Conservation (phyloP, 176 grass and related monocot species). For the Cenchrus fungigraminus region DNA sequence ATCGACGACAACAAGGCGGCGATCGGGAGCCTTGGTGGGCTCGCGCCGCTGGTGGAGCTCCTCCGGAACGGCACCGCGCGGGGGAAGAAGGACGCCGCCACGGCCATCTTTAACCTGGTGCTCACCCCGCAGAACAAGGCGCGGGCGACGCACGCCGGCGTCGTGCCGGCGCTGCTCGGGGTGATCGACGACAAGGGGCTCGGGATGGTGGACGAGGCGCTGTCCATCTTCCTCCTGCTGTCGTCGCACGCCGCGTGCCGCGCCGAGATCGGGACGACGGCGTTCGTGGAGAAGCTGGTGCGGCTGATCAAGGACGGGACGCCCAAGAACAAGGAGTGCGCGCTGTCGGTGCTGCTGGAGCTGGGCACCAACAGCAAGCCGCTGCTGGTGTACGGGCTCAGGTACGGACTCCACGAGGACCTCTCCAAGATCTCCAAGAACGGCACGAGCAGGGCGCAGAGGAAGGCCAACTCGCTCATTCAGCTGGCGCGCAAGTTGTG, state of each 20-base stretch:
- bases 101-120: slow-evolving; percentile 75
- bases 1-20: slow-evolving; percentile 62
- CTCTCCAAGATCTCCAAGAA: slow-evolving; percentile 51
- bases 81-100: slow-evolving; percentile 81
- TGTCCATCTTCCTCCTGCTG: slow-evolving; percentile 67
- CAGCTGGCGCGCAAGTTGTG: slow-evolving; percentile 53
- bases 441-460: slow-evolving; percentile 73
- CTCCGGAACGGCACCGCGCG: slow-evolving; percentile 52
- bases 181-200: slow-evolving; percentile 55
- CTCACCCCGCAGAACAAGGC: slow-evolving; percentile 61
- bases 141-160: slow-evolving; percentile 49
- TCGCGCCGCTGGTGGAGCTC: slow-evolving; percentile 67
- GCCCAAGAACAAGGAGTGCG: slow-evolving; percentile 81
- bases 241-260: slow-evolving; percentile 52
- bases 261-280: slow-evolving; percentile 41
- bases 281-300: slow-evolving; percentile 63
- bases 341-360: slow-evolving; percentile 73
- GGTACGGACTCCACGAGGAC: slow-evolving; percentile 55
- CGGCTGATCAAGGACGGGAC: slow-evolving; percentile 68
- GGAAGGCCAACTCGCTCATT: slow-evolving; percentile 71
- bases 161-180: slow-evolving; percentile 38
- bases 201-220: slow-evolving; percentile 73
- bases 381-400: slow-evolving; percentile 53
- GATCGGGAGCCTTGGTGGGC: slow-evolving; percentile 57
- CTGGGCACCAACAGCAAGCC: slow-evolving; percentile 55